These are phyloP conservation scores for Mucor circinelloides DNA, from an alignment of 371 early-diverging fungal genomes.

Conservation along the genomic window DNA sequence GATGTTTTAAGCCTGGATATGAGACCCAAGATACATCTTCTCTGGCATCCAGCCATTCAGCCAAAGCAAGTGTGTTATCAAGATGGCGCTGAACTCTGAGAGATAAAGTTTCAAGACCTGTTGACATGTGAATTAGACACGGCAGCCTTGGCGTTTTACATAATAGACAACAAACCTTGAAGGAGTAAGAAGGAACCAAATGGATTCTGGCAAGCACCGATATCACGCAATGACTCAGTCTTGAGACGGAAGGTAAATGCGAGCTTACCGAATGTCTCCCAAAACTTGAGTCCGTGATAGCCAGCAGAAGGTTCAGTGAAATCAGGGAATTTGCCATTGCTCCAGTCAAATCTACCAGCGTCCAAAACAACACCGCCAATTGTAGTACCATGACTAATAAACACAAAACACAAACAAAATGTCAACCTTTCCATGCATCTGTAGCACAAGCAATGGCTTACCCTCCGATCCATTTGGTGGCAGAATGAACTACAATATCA, in stretches of 20 bases:
- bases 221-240: constrained; percentile 81
- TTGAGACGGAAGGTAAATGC: constrained; percentile 77
- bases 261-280: constrained; percentile 78
- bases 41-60: constrained; percentile 73
- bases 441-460: constrained; percentile 57
- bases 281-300: constrained; percentile 86
- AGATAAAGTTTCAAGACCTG: constrained; percentile 80
- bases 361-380: constrained; percentile 83
- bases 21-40: constrained; percentile 75
- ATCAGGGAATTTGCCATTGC: constrained; percentile 83
- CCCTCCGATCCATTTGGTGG: constrained; percentile 84
- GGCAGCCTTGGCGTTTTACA: no score
- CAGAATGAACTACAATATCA: constrained; percentile 88
- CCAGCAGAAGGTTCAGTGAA: constrained; percentile 85
- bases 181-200: constrained; percentile 84
- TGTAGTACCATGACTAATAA: constrained; percentile 67
- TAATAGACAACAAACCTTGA: constrained; percentile 55
- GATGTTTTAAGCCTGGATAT: constrained; percentile 80
- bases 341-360: constrained; percentile 85
- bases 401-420: not conserved
- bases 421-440: not conserved
- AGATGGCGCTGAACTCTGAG: constrained; percentile 87
- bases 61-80: constrained; percentile 77
- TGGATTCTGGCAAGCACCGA: constrained; percentile 81
- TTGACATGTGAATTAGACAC: not conserved